Base-by-base conservation (phyloP, 148 eudicot species). In the Beta vulgaris region DNA sequence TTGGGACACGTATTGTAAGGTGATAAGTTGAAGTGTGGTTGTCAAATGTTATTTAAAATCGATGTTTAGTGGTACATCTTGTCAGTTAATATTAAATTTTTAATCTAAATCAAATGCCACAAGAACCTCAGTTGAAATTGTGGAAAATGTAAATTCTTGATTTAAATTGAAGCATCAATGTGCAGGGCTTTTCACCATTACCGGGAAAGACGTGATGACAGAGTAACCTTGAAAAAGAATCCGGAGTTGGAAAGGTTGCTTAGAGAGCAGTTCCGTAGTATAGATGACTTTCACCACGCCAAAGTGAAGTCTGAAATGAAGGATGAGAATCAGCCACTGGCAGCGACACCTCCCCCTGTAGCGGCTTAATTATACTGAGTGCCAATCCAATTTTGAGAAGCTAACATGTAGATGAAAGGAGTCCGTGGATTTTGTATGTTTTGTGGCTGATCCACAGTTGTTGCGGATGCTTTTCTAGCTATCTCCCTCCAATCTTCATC, bases 121-220 rank as follows among this genome's bases (percentile, higher is more conserved):
- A 51, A 18, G 55, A 51, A 51, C 55, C 25, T 51, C 15, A 43
- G 15, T 43, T 43, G 15, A 13, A 2, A 13, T 10, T 43, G 13
- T 43, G 48, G 48, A 43, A 16, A 9, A 43, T 43, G 48, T 9
- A 43, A 43, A 43, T 4, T 68, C 34, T 42, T 44, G 34, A 23
- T 62, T 2, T 1, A 63, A 39, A 59, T 72, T 55, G 48, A 68
- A 51, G 49, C 19, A 21, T 13, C 53, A 6, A 28, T 71, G 21
- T 74, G 55, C 87, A 92, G 97, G 97, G 97, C 95, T 63, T 92
- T 90, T 81, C 97, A 92, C 84, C 97, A 90, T 73, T 90, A 83
- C 62, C 87, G 87, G 28, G 86, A 77, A 57, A 49, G 62, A 32
- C 87, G 89, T 0, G 86, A 80, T 67, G 77, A 74, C 32, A 86